Conservation (phyloP, 306 rosid genomes). For the Gleditsia sinensis region DNA sequence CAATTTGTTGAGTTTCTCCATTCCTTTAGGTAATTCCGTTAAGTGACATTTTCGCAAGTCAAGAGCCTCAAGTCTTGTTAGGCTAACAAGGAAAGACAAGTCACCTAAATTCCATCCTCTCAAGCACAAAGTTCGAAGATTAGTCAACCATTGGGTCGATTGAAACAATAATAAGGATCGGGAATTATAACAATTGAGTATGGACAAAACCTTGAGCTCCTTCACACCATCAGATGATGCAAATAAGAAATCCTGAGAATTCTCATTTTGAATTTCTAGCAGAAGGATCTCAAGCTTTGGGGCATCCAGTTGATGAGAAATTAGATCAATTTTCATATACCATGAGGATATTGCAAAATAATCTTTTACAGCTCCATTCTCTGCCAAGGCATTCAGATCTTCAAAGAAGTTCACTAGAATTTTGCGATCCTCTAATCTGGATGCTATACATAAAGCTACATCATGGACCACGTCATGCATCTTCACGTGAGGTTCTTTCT, state of each 20-base stretch:
- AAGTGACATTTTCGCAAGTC: neutral
- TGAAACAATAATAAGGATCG: neutral
- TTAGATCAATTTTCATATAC: neutral
- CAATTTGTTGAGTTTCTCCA: neutral
- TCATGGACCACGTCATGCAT: neutral
- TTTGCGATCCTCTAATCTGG: neutral
- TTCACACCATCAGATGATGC: neutral
- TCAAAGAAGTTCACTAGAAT: neutral
- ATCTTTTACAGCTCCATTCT: too few species aligned
- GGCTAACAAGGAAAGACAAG: neutral
- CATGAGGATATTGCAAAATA: neutral
- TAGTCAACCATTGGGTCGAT: neutral
- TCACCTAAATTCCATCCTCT: neutral
- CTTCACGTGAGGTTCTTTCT: neutral
- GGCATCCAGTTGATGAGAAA: neutral
- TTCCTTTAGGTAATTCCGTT: neutral
- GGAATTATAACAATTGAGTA: rapidly evolving
- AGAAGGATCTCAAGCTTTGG: neutral
- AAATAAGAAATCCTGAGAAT: neutral
- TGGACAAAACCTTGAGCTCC: neutral
- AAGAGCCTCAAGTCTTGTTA: neutral
- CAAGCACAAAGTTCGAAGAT: neutral
- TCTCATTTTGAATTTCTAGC: neutral
- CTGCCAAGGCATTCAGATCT: neutral
- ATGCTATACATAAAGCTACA: neutral